Percentiles rank a stretch among this genome's conserved stretches.
Evolutionary conservation across 768 basidiomycete species (phyloP).

Genomic region (Jaapia argillacea): DNA sequence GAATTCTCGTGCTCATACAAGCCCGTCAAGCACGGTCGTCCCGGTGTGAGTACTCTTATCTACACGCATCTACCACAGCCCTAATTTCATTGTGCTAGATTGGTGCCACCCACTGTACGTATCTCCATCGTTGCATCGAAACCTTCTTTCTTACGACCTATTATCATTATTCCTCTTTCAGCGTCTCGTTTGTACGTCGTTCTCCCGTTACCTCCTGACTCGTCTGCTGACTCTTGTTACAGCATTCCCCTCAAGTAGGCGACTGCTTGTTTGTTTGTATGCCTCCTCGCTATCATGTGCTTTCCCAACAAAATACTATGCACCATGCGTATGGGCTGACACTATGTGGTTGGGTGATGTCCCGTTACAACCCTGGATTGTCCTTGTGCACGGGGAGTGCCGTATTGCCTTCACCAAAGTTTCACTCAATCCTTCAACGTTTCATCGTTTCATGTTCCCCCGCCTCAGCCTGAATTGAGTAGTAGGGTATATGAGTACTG

Average conservation of each 20-base stretch:
- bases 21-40: slow-evolving; percentile 99
- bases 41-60: too few species aligned
- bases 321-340: slow-evolving; percentile 20
- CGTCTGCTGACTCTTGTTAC: slow-evolving; percentile 9
- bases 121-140: background rate
- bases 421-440: too few species aligned
- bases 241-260: slow-evolving; percentile 95
- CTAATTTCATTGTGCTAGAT: too few species aligned
- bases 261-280: slow-evolving; percentile 16
- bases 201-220: background rate
- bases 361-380: too few species aligned
- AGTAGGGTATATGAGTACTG: background rate
- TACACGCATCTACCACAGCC: too few species aligned
- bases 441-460: too few species aligned
- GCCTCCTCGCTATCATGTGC: slow-evolving; percentile 11
- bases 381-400: too few species aligned
- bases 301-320: slow-evolving; percentile 26
- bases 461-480: slow-evolving; percentile 3
- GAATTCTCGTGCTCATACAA: slow-evolving; percentile 97
- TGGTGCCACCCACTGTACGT: slow-evolving; percentile 84
- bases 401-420: too few species aligned
- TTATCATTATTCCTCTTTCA: slow-evolving; percentile 16
- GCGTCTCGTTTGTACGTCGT: slow-evolving; percentile 68
- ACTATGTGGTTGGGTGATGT: too few species aligned
- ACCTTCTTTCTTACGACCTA: slow-evolving; percentile 4